phyloP scores from a whole-genome alignment of 2,329 filamentous ascomycete genomes.

The Xylariaceae sp. region DNA sequence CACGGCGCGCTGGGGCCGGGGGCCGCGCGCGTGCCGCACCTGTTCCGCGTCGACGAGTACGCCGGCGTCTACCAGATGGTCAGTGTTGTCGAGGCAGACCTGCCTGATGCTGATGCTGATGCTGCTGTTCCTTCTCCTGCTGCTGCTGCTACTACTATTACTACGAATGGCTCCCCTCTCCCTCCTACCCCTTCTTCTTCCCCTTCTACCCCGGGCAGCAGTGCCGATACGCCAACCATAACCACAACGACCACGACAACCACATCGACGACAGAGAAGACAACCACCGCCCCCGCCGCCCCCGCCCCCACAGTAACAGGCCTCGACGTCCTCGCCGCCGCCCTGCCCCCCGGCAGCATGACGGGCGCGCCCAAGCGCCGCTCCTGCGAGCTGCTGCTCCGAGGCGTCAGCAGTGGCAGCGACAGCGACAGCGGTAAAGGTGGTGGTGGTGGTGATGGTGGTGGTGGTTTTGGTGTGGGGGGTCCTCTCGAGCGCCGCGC shows the following conservation, averaged over 20 bases:
- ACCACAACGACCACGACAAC: too few species aligned
- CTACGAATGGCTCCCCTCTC: too few species aligned
- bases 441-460: too few species aligned
- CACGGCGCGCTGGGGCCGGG: conserved; percentile 74
- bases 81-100: conserved; percentile 69
- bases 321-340: conserved; percentile 67
- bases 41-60: conserved; percentile 87
- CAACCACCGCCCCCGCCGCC: too few species aligned
- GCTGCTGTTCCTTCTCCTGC: too few species aligned
- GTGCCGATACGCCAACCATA: too few species aligned
- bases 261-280: too few species aligned
- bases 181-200: too few species aligned
- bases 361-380: conserved; percentile 93
- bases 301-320: conserved; percentile 40
- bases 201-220: too few species aligned
- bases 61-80: conserved; percentile 88
- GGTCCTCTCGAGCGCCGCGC: conserved; percentile 32
- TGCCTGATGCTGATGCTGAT: conserved; percentile 27
- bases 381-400: conserved; percentile 72
- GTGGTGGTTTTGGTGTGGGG: too few species aligned
- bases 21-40: conserved; percentile 64
- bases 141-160: too few species aligned
- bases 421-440: background rate
- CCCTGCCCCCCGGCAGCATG: conserved; percentile 88
- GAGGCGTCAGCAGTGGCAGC: conserved; percentile 47